Conservation (phyloP, 129 eudicot species). For the Tagetes erecta region DNA sequence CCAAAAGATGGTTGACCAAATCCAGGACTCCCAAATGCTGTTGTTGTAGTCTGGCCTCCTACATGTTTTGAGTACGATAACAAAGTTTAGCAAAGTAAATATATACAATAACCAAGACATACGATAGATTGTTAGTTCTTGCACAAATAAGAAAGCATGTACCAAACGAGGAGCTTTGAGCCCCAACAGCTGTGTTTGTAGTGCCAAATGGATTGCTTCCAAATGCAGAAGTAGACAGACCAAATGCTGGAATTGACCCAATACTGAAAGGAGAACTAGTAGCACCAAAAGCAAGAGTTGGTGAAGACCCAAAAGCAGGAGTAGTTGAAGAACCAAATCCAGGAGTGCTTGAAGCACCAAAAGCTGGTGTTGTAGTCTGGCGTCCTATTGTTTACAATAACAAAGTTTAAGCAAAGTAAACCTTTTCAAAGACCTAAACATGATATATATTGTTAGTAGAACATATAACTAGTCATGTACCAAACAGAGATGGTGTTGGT, state of each 20-base stretch:
- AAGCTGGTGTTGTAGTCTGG: conserved; percentile 40
- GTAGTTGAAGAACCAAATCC: conserved; percentile 54
- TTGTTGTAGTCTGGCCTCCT: conserved; percentile 83
- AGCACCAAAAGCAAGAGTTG: conserved; percentile 55
- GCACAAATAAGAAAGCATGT: conserved; percentile 23
- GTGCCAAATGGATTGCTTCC: conserved; percentile 69
- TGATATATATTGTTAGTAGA: too few species aligned
- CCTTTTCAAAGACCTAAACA: too few species aligned
- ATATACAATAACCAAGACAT: not conserved
- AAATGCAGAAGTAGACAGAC: conserved; percentile 65
- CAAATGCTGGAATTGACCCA: conserved; percentile 61
- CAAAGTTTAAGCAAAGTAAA: too few species aligned
- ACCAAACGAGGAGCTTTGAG: conserved; percentile 78
- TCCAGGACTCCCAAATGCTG: conserved; percentile 57
- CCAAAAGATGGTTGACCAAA: conserved; percentile 75
- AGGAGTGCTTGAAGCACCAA: conserved; percentile 49
- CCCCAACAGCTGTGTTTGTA: conserved; percentile 58
- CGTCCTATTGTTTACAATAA: too few species aligned
- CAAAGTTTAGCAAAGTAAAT: conserved; percentile 10
- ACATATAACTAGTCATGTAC: too few species aligned
- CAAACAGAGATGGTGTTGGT: too few species aligned
- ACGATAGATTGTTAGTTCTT: not conserved
- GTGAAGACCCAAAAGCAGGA: conserved; percentile 52
- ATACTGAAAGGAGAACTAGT: conserved; percentile 59
- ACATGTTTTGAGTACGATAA: conserved; percentile 17